Percentiles rank a stretch among this genome's conserved stretches.
Conservation (phyloP, 1,139 yeast species). For the Diutina rugosa region DNA sequence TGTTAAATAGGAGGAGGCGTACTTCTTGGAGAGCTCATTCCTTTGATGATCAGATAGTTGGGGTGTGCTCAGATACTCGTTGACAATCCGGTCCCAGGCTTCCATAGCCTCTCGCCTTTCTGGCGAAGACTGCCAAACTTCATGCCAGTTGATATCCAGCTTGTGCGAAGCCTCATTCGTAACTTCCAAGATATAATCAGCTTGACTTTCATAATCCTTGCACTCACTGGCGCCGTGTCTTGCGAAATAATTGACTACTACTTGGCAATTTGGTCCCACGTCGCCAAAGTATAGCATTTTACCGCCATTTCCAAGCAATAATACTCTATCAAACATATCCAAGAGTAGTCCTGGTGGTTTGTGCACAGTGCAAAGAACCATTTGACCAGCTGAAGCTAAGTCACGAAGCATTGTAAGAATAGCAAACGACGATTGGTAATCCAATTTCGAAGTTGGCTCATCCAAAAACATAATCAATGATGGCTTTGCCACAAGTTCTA, state of each 20-base stretch:
- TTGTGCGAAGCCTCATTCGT: constrained; percentile 18
- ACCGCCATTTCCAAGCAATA: constrained; percentile 10
- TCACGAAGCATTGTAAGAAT: constrained; percentile 37
- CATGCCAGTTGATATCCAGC: not conserved
- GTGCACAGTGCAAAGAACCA: constrained; percentile 9
- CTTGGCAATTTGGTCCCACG: constrained; percentile 39
- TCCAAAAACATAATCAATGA: constrained; percentile 38
- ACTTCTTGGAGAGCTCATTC: not conserved
- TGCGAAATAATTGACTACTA: constrained; percentile 44
- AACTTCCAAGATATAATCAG: constrained; percentile 51
- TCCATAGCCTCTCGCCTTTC: not conserved
- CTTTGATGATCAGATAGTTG: not conserved
- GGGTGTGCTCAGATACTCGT: not conserved
- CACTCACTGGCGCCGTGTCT: constrained; percentile 37
- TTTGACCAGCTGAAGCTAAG: constrained; percentile 42
- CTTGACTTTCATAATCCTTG: constrained; percentile 42
- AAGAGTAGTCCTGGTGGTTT: not conserved
- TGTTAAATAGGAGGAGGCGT: not conserved
- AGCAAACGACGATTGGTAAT: constrained; percentile 48
- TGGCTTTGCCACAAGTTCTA: constrained; percentile 45
- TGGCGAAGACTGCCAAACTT: not conserved
- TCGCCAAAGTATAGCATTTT: constrained; percentile 58
- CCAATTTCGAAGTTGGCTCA: constrained; percentile 46
- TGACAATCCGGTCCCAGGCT: not conserved
- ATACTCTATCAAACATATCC: not conserved